A percentile compares a stretch with the other conserved stretches of the same genome.
Evolutionary conservation across 108 stramenopile species (phyloP).

Genomic region (Asterionellopsis glacialis): DNA sequence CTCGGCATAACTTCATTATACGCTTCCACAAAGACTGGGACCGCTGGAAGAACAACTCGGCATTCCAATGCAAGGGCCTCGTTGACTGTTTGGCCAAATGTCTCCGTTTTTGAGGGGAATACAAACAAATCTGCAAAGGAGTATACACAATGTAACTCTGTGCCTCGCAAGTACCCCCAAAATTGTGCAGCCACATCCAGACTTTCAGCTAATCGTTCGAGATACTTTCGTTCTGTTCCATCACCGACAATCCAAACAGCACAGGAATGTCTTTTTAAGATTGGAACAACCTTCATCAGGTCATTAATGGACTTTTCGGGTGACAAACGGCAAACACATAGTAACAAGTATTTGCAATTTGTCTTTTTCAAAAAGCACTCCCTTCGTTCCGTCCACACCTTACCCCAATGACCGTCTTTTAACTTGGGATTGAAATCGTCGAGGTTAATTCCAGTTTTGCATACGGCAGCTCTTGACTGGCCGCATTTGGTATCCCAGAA

Average conservation of each 20-base stretch:
- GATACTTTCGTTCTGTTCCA: slow-evolving; percentile 26
- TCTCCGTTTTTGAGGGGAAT: slow-evolving; percentile 43
- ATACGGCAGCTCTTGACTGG: slow-evolving; percentile 30
- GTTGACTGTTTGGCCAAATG: slow-evolving; percentile 56
- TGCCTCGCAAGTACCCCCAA: slow-evolving; percentile 39
- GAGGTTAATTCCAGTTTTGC: slow-evolving; percentile 37
- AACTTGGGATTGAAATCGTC: slow-evolving; percentile 22
- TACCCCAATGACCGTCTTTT: slow-evolving; percentile 29
- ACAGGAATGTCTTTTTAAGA: slow-evolving; percentile 27
- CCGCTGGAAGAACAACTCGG: slow-evolving; percentile 38
- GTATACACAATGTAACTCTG: slow-evolving; percentile 43
- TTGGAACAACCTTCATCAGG: slow-evolving; percentile 23
- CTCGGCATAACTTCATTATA: slow-evolving; percentile 32
- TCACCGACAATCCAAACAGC: slow-evolving; percentile 49
- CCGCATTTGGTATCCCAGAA: too few species aligned
- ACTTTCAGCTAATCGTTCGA: slow-evolving; percentile 8
- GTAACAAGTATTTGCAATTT: slow-evolving; percentile 25
- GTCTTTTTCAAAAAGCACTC: slow-evolving; percentile 20
- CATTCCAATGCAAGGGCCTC: slow-evolving; percentile 45
- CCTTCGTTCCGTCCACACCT: slow-evolving; percentile 27
- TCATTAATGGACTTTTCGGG: slow-evolving; percentile 50
- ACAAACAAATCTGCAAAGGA: slow-evolving; percentile 42
- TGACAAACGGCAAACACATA: slow-evolving; percentile 40
- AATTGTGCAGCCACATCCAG: slow-evolving; percentile 38
- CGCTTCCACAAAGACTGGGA: slow-evolving; percentile 43